These are phyloP conservation scores for Coemansia sp. DNA, from an alignment of 192 early-diverging fungal species.

Conservation along the genomic window DNA sequence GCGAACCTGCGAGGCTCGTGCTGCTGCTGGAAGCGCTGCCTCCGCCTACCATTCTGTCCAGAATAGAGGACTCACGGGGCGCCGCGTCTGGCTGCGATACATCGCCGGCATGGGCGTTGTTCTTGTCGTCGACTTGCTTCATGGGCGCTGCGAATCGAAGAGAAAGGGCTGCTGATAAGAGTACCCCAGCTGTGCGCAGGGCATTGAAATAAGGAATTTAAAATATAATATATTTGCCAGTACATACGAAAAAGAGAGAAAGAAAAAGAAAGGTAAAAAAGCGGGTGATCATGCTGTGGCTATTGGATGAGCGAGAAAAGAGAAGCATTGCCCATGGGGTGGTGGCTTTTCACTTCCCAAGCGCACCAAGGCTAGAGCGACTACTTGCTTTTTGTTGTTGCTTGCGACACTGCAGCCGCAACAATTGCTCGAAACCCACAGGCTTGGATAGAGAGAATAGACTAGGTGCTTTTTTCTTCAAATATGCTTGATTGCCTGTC, in stretches of 20 bases:
- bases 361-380: too few species aligned
- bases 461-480: too few species aligned
- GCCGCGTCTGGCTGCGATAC: background rate
- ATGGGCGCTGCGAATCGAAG: background rate
- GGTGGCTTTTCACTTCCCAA: too few species aligned
- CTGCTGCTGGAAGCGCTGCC: slow-evolving; percentile 8
- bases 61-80: background rate
- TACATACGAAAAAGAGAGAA: background rate
- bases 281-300: too few species aligned
- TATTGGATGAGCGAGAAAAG: too few species aligned
- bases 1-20: background rate
- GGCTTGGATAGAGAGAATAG: too few species aligned
- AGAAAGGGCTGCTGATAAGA: background rate
- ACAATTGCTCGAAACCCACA: too few species aligned
- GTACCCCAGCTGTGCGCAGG: background rate
- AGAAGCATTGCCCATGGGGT: too few species aligned
- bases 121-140: background rate
- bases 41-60: slow-evolving; percentile 5
- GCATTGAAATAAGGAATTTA: background rate
- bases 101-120: background rate
- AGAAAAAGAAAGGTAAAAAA: background rate
- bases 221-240: background rate
- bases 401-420: too few species aligned
- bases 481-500: too few species aligned
- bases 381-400: too few species aligned